Conservation (phyloP, 768 basidiomycete species). For the Collybia nuda region DNA sequence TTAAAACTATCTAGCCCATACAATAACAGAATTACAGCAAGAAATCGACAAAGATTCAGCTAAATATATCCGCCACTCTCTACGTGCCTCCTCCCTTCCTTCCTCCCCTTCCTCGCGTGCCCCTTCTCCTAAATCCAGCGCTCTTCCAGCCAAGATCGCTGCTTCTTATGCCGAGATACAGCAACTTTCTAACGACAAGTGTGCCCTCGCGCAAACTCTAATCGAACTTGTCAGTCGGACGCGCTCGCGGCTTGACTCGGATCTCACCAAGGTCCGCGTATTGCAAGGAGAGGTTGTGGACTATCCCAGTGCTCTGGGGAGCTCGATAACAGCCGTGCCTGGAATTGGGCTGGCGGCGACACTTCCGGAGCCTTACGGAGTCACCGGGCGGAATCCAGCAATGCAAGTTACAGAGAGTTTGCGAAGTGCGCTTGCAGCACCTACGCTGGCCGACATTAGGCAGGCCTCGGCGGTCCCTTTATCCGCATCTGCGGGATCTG, state of each 20-base stretch:
- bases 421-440: conserved; percentile 34
- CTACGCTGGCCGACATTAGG: conserved; percentile 27
- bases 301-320: conserved; percentile 18
- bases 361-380: not conserved
- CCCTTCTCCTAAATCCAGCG: conserved; percentile 34
- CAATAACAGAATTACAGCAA: conserved; percentile 40
- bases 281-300: conserved; percentile 47
- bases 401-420: conserved; percentile 43
- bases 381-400: conserved; percentile 23
- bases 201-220: conserved; percentile 43
- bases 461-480: conserved; percentile 18
- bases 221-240: conserved; percentile 49
- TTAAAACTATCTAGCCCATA: not conserved
- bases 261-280: conserved; percentile 44
- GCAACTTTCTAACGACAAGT: conserved; percentile 45
- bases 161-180: conserved; percentile 46
- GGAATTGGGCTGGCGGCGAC: conserved; percentile 5
- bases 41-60: conserved; percentile 50
- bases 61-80: conserved; percentile 48
- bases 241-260: conserved; percentile 47
- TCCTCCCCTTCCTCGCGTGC: conserved; percentile 29
- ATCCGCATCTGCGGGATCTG: conserved; percentile 14
- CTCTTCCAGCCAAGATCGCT: conserved; percentile 42
- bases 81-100: conserved; percentile 28
- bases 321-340: conserved; percentile 8